phyloP scores from a whole-genome alignment of 2,329 filamentous ascomycete species.

The Colletotrichum eleusines region DNA sequence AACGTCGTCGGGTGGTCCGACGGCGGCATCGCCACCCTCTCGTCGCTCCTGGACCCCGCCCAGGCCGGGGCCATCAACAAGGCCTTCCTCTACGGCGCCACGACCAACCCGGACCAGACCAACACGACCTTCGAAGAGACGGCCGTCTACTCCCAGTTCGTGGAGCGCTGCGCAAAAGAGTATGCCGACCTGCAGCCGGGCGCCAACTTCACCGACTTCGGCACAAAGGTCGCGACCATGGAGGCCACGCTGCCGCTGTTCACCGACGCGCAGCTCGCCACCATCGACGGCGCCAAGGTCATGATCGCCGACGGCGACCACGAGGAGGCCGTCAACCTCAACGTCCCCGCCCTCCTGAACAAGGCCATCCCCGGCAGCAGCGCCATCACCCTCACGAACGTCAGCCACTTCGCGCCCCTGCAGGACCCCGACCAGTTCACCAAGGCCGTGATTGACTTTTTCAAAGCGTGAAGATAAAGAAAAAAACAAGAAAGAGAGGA shows the following conservation, averaged over 20 bases:
- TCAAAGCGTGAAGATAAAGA: constrained; percentile 39
- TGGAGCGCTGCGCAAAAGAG: constrained; percentile 51
- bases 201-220: constrained; percentile 53
- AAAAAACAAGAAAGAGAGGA: too few species aligned
- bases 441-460: constrained; percentile 48
- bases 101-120: constrained; percentile 49
- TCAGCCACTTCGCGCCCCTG: constrained; percentile 58
- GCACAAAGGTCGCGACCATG: constrained; percentile 52
- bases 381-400: constrained; percentile 51
- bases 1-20: constrained; percentile 58
- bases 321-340: constrained; percentile 56
- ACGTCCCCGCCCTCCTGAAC: constrained; percentile 52
- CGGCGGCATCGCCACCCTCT: constrained; percentile 54
- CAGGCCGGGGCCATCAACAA: constrained; percentile 51
- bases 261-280: constrained; percentile 47
- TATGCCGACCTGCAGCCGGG: constrained; percentile 52
- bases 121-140: constrained; percentile 52
- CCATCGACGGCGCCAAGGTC: constrained; percentile 48
- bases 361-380: constrained; percentile 53
- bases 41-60: constrained; percentile 50
- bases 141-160: constrained; percentile 45
- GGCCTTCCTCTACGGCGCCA: constrained; percentile 55
- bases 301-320: constrained; percentile 49
- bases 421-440: constrained; percentile 55
- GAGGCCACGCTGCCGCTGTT: constrained; percentile 53